Conservation (phyloP, 2,329 filamentous ascomycete genomes). For the Bisporella sp. region DNA sequence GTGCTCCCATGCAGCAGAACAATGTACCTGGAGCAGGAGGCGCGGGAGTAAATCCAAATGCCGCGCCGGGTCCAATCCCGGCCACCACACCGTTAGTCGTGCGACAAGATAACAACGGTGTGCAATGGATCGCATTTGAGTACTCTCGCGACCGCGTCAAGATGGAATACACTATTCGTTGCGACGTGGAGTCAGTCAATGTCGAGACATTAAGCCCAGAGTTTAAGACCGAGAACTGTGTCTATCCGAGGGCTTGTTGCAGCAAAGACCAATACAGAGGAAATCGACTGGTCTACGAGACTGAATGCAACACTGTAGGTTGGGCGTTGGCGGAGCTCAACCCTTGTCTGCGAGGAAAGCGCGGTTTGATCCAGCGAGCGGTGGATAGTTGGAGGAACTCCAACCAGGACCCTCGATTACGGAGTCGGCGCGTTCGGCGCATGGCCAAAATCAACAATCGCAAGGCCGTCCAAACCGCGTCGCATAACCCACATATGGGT, state of each 20-base stretch:
- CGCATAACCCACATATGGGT: slow-evolving; percentile 54
- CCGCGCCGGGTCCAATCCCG: slow-evolving; percentile 91
- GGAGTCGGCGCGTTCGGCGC: slow-evolving; percentile 84
- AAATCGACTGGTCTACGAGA: slow-evolving; percentile 93
- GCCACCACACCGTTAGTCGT: slow-evolving; percentile 94
- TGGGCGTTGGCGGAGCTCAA: slow-evolving; percentile 96
- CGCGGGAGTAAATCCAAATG: slow-evolving; percentile 71
- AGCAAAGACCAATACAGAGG: slow-evolving; percentile 94
- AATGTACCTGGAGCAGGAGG: slow-evolving; percentile 37
- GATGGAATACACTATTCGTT: slow-evolving; percentile 99
- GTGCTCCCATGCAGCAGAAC: slow-evolving; percentile 35
- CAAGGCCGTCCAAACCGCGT: slow-evolving; percentile 58
- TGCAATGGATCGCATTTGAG: slow-evolving; percentile 98
- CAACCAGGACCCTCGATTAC: slow-evolving; percentile 87
- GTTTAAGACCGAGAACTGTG: slow-evolving; percentile 97
- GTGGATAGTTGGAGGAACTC: slow-evolving; percentile 99
- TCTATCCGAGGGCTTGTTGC: slow-evolving; percentile 92
- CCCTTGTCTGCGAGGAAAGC: slow-evolving; percentile 81
- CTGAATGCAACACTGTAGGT: slow-evolving; percentile 99
- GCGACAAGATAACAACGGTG: slow-evolving; percentile 88
- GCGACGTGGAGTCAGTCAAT: slow-evolving; percentile 94
- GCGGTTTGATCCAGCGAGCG: slow-evolving; percentile 90
- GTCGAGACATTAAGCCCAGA: slow-evolving; percentile 78
- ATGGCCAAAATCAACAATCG: slow-evolving; percentile 95
- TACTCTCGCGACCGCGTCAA: slow-evolving; percentile 96